phyloP scores from a whole-genome alignment of 371 early-diverging fungal species.

The Lichtheimia hyalospora region DNA sequence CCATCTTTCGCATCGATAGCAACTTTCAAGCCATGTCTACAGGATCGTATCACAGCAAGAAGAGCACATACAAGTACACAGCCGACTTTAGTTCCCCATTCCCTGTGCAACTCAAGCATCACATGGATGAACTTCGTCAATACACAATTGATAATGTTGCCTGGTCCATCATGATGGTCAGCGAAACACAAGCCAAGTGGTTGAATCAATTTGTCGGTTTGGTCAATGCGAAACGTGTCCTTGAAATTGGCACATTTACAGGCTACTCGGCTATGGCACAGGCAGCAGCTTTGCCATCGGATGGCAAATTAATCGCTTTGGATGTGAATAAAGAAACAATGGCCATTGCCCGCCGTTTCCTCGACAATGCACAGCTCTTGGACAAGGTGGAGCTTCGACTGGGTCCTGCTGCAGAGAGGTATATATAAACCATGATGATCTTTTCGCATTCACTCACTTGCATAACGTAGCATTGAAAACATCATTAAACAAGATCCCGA shows the following conservation, averaged over 20 bases:
- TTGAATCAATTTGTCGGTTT: conserved; percentile 27
- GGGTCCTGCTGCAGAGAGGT: conserved; percentile 36
- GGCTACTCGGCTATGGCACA: conserved; percentile 57
- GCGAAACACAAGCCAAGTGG: conserved; percentile 41
- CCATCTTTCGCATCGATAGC: no score
- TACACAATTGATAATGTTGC: conserved; percentile 25
- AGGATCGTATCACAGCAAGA: no score
- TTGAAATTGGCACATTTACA: conserved; percentile 62
- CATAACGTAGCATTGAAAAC: conserved; percentile 21
- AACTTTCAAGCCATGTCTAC: no score
- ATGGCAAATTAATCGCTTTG: conserved; percentile 35
- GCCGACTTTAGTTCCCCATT: conserved; percentile 22
- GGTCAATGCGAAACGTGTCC: conserved; percentile 14
- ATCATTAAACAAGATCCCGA: neutral
- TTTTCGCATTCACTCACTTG: no score
- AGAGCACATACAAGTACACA: conserved; percentile 11
- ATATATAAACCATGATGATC: no score
- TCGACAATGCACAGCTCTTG: conserved; percentile 20
- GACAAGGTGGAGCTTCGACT: conserved; percentile 17
- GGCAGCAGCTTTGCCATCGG: conserved; percentile 47
- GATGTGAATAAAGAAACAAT: conserved; percentile 39
- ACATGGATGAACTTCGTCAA: conserved; percentile 10
- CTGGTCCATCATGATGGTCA: conserved; percentile 30
- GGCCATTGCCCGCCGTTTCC: conserved; percentile 29
- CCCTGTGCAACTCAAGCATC: conserved; percentile 1